Evolutionary conservation across 768 basidiomycete genomes (phyloP).

Genomic region (Lanmaoa pseudosensibilis): DNA sequence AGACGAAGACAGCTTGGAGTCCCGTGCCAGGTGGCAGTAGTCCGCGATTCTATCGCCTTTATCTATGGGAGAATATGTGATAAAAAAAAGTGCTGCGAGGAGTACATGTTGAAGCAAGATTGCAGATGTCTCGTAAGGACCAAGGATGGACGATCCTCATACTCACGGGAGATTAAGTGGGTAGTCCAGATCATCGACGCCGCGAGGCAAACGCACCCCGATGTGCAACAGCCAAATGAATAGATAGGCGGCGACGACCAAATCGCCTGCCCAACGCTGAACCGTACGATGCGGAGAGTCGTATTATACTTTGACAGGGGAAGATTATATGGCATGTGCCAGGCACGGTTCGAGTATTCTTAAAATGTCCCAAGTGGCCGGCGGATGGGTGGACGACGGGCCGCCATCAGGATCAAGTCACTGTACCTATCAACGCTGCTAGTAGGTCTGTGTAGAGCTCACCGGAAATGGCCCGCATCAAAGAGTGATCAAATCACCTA

Average conservation of each 20-base stretch:
- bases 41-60: constrained; percentile 19
- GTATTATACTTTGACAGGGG: too few species aligned
- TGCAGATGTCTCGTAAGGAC: constrained; percentile 14
- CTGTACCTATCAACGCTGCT: neutral
- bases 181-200: constrained; percentile 15
- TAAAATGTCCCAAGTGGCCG: neutral
- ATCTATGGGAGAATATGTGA: constrained; percentile 13
- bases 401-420: neutral
- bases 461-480: neutral
- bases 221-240: neutral
- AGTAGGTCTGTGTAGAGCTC: neutral
- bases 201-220: constrained; percentile 4
- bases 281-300: neutral
- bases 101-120: neutral
- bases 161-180: constrained; percentile 1
- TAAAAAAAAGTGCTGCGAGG: constrained; percentile 6
- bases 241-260: neutral
- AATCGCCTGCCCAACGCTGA: neutral
- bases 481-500: constrained; percentile 1
- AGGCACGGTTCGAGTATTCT: constrained; percentile 10
- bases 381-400: neutral
- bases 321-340: constrained; percentile 7
- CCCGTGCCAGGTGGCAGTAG: constrained; percentile 4
- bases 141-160: constrained; percentile 7
- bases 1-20: neutral